These are phyloP conservation scores for Bacidia rubella DNA, from an alignment of 495 filamentous ascomycete genomes.

Conservation along the genomic window DNA sequence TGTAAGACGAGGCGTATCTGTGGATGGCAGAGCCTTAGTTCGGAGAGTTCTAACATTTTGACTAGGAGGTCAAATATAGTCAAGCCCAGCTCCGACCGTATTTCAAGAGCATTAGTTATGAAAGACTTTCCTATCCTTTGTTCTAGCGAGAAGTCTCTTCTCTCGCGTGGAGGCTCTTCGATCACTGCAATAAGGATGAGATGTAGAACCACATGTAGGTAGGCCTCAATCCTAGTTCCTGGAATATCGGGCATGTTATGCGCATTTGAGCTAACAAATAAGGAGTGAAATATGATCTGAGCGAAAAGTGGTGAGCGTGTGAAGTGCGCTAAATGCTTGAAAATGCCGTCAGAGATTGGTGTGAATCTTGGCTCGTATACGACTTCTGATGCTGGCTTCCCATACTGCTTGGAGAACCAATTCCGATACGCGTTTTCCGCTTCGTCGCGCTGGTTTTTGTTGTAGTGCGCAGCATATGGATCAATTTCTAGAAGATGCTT, in stretches of 20 bases:
- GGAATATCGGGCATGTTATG: conserved; percentile 59
- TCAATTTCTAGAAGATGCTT: conserved; percentile 76
- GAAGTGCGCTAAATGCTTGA: conserved; percentile 59
- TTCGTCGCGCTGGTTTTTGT: conserved; percentile 93
- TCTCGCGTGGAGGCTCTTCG: conserved; percentile 59
- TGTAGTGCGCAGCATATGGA: conserved; percentile 89
- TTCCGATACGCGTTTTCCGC: conserved; percentile 77
- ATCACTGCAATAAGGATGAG: conserved; percentile 67
- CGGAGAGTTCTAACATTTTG: conserved; percentile 55
- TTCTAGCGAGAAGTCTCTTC: conserved; percentile 31
- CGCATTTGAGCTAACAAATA: conserved; percentile 60
- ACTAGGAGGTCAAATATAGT: conserved; percentile 69
- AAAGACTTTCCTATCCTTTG: conserved; percentile 41
- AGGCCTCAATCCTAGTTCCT: conserved; percentile 71
- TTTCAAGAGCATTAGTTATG: conserved; percentile 50
- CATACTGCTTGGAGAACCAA: conserved; percentile 77
- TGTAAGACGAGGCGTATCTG: conserved; percentile 80
- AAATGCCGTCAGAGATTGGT: conserved; percentile 63
- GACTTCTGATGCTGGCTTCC: conserved; percentile 65
- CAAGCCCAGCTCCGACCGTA: conserved; percentile 34
- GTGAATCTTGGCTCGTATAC: conserved; percentile 85
- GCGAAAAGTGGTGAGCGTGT: conserved; percentile 74
- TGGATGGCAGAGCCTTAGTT: conserved; percentile 65
- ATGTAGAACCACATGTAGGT: conserved; percentile 82
- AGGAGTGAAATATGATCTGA: conserved; percentile 78